Evolutionary conservation across 2,329 filamentous ascomycete species (phyloP), one percentile per base, ranked within the genome.

Genomic region (Fusarium vanettenii): DNA sequence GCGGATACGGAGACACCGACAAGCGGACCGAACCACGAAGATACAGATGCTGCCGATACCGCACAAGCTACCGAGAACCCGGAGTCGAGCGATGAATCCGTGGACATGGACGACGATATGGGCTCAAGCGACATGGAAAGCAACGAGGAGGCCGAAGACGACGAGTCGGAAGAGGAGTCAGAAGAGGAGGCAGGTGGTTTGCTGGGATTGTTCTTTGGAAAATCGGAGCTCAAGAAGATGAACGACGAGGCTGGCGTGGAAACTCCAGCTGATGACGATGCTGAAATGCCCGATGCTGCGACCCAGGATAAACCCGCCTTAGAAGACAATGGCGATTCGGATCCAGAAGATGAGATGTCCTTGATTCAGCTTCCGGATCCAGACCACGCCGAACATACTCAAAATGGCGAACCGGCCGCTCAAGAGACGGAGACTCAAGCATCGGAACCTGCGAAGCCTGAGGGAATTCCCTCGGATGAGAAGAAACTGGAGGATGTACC

Each of bases 21-120:
- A 5, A 78, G 79, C 10, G 64, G 64, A 78, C 27, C 75, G 70
- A 66, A 31, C 9, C 72, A 62, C 2, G 79, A 78, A 33, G 79
- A 80, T 11, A 77, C 74, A 6, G 75, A 77, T 43, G 76, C 61
- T 20, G 56, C 71, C 6, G 77, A 76, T 22, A 76, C 69, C 8
- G 69, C 74, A 2, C 74, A 72, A 50, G 77, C 67, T 2, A 78
- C 76, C 2, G 80, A 78, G 35, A 76, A 74, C 29, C 71, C 60
- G 50, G 89, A 91, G 10, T 90, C 87, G 5, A 89, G 87, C 50
- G 91, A 93, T 73, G 91, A 92, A 79, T 92, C 91, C 2, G 84
- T 92, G 25, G 90, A 92, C 76, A 93, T 93, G 91, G 91, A 92
- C 73, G 90, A 92, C 69, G 90, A 92, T 66, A 82, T 91, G 74